Evolutionary conservation across 305 asterid genomes (phyloP).

Genomic region (Vinca major): DNA sequence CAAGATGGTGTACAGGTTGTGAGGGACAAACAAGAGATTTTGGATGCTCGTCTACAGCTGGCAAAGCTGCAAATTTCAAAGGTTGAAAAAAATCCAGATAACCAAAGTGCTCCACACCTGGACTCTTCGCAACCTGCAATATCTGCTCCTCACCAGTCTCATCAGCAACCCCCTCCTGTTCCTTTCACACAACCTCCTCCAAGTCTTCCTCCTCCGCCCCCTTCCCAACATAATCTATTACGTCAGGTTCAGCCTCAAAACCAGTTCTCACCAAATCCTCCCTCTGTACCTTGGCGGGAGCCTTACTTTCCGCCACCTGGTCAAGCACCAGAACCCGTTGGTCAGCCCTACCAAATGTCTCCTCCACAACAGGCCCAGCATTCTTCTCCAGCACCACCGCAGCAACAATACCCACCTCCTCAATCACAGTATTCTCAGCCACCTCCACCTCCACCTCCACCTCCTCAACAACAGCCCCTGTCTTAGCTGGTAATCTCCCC

Average conservation of each 20-base stretch:
- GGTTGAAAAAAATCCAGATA: slow-evolving; percentile 38
- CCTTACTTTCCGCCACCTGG: slow-evolving; percentile 49
- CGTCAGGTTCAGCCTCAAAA: slow-evolving; percentile 32
- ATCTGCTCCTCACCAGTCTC: slow-evolving; percentile 31
- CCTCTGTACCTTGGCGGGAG: slow-evolving; percentile 49
- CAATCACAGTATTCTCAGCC: slow-evolving; percentile 48
- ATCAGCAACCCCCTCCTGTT: slow-evolving; percentile 45
- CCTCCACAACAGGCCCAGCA: slow-evolving; percentile 29
- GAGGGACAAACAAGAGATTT: slow-evolving; percentile 68
- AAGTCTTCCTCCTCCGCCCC: slow-evolving; percentile 27
- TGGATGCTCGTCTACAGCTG: slow-evolving; percentile 59
- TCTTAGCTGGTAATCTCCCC: slow-evolving; percentile 34
- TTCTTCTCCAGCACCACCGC: slow-evolving; percentile 23
- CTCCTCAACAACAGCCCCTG: slow-evolving; percentile 42
- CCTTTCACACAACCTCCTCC: slow-evolving; percentile 36
- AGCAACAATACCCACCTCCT: slow-evolving; percentile 24
- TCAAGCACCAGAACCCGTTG: slow-evolving; percentile 42
- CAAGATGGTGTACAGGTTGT: slow-evolving; percentile 55
- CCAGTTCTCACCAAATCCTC: slow-evolving; percentile 52
- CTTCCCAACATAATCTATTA: slow-evolving; percentile 43
- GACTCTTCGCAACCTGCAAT: slow-evolving; percentile 37
- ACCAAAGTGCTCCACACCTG: slow-evolving; percentile 27
- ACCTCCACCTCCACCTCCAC: slow-evolving; percentile 23
- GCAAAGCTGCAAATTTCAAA: slow-evolving; percentile 51
- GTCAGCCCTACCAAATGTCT: slow-evolving; percentile 51